These are phyloP conservation scores for Hypoxylon sp. DNA, from an alignment of 2,329 filamentous ascomycete genomes.

Conservation along the genomic window DNA sequence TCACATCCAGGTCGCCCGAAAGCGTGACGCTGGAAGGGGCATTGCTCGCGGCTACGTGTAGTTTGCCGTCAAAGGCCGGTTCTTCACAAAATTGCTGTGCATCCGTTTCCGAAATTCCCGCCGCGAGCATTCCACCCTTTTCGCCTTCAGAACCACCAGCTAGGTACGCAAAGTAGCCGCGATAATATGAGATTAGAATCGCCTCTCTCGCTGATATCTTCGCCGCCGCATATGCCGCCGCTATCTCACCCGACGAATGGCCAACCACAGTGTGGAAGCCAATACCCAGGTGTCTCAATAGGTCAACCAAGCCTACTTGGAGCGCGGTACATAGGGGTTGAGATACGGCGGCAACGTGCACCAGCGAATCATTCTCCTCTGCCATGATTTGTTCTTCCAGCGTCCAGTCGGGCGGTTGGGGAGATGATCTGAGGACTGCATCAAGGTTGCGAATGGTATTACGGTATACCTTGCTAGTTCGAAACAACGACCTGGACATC, in stretches of 20 bases:
- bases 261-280: conserved; percentile 53
- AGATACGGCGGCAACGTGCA: conserved; percentile 59
- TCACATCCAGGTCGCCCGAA: conserved; percentile 50
- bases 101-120: conserved; percentile 48
- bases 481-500: conserved; percentile 54
- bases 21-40: conserved; percentile 50
- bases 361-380: conserved; percentile 46
- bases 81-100: conserved; percentile 47
- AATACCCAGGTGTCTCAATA: conserved; percentile 51
- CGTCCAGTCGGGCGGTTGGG: conserved; percentile 53
- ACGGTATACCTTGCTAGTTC: conserved; percentile 53
- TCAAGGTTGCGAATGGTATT: conserved; percentile 56
- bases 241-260: conserved; percentile 54
- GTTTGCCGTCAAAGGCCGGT: conserved; percentile 43
- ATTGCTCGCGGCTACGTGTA: conserved; percentile 52
- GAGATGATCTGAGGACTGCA: conserved; percentile 42
- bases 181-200: conserved; percentile 53
- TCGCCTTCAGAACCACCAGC: conserved; percentile 46
- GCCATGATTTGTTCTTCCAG: conserved; percentile 56
- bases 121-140: conserved; percentile 52
- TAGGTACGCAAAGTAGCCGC: conserved; percentile 48
- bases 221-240: conserved; percentile 54
- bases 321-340: conserved; percentile 69
- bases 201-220: conserved; percentile 51
- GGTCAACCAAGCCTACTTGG: conserved; percentile 62